phyloP scores from a whole-genome alignment of 2,329 filamentous ascomycete species.

The Penicillium oxalicum region DNA sequence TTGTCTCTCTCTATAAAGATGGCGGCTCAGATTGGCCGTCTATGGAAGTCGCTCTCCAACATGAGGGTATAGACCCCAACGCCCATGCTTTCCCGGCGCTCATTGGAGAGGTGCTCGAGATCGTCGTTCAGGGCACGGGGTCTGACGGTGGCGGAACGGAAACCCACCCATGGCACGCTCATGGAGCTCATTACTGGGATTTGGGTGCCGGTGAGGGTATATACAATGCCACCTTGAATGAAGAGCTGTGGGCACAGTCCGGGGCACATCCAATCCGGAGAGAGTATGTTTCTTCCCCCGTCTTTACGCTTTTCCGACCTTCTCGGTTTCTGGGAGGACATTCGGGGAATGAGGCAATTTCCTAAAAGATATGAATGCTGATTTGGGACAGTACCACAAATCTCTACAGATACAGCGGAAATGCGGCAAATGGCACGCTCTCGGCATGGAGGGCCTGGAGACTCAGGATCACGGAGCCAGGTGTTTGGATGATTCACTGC shows the following conservation, averaged over 20 bases:
- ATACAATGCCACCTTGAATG: not conserved
- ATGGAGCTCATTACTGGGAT: not conserved
- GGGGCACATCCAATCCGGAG: not conserved
- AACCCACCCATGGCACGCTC: not conserved
- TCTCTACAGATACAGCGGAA: not conserved
- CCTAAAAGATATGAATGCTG: too few relatives aligned
- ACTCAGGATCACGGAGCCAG: slow-evolving; percentile 48
- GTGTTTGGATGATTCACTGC: slow-evolving; percentile 22
- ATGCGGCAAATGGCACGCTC: not conserved
- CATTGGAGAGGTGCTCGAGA: not conserved
- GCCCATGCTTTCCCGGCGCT: not conserved
- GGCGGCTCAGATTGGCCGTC: too few relatives aligned
- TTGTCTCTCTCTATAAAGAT: not conserved
- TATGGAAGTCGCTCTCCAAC: too few relatives aligned
- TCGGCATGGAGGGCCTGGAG: not conserved
- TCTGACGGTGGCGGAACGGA: not conserved
- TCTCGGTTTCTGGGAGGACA: too few relatives aligned
- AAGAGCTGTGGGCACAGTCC: not conserved
- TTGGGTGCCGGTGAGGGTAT: not conserved
- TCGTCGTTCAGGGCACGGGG: not conserved
- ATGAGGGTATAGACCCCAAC: not conserved
- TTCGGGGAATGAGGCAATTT: too few relatives aligned
- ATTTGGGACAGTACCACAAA: too few relatives aligned
- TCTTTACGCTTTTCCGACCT: too few relatives aligned
- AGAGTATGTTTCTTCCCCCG: too few relatives aligned